Base-by-base conservation (phyloP, 805 yeast genomes). In the Saccharomycopsis sp. region DNA sequence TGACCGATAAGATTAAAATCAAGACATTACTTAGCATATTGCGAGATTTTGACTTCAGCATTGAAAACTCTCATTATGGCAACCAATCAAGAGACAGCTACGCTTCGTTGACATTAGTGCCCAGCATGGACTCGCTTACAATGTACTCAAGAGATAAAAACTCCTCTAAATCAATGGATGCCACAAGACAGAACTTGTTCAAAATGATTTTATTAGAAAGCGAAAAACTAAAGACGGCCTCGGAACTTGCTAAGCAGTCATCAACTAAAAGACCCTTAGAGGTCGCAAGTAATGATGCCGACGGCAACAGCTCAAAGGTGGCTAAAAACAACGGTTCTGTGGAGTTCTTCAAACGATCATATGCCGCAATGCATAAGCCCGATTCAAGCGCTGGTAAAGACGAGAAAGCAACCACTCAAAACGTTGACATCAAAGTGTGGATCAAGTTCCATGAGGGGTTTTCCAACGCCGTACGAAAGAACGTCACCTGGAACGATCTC, bases 361-460 rank as follows among this genome's bases (percentile, higher is more conserved):
- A 81, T 56, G 71, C 68, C 17, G 64, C 42, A 2, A 22, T 59
- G 23, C 41, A 34, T 17, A 14, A 54, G 14, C 29, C 35, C 2
- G 41, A 56, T 17, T 15, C 29, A 23, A 63, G 24, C 64, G 68
- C 35, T 70, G 72, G 66, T 64, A 53, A 55, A 67, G 56, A 63
- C 66, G 60, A 57, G 60, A 57, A 54, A 71, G 19, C 24, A 22
- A n/a, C n/a, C 12, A 12, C 38, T 5, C 38, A 29, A 7, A 29
- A 29, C 12, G 38, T 29, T 12, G 73, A 62, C 49, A 67, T 70
- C 34, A 73, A 82, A 65, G 77, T 83, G 52, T 91, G 97, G 97
- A 88, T 91, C n/a, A 89, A 87, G 67, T 90, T 85, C 68, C 87
- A 87, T 63, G 97, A 91, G 71, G 97, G 97, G 0, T 91, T 86